Percentiles rank a stretch among this genome's conserved stretches.
Conservation (phyloP, 2,329 filamentous ascomycete species). For the Cordyceps cicadae region DNA sequence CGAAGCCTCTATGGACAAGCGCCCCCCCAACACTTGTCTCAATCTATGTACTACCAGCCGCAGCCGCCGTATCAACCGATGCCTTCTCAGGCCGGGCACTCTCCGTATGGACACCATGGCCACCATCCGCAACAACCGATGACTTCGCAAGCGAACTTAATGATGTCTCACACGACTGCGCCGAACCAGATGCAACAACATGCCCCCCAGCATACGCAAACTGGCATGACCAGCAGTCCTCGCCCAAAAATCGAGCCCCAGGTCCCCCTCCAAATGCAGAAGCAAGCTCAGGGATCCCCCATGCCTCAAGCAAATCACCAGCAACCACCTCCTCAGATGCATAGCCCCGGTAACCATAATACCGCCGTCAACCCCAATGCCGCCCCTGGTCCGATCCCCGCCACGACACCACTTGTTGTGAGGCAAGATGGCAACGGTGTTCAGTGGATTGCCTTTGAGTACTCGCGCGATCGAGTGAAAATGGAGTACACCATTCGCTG, state of each 20-base stretch:
- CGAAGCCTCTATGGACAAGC: slow-evolving; percentile 78
- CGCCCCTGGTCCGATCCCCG: slow-evolving; percentile 90
- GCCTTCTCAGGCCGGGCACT: slow-evolving; percentile 51
- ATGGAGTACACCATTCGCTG: slow-evolving; percentile 99
- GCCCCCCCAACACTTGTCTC: slow-evolving; percentile 67
- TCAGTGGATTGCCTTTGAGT: slow-evolving; percentile 98
- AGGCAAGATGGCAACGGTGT: slow-evolving; percentile 93
- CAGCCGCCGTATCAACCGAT: slow-evolving; percentile 59
- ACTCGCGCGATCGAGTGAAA: slow-evolving; percentile 93
- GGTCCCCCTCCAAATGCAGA: slow-evolving; percentile 53
- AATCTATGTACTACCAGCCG: slow-evolving; percentile 66
- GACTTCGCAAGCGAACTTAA: slow-evolving; percentile 57
- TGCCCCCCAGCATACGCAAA: slow-evolving; percentile 45
- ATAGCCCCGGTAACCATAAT: slow-evolving; percentile 28
- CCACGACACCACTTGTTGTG: slow-evolving; percentile 89
- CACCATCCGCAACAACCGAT: slow-evolving; percentile 46
- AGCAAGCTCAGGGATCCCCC: slow-evolving; percentile 21
- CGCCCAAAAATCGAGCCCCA: slow-evolving; percentile 57
- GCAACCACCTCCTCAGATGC: slow-evolving; percentile 30
- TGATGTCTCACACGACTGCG: slow-evolving; percentile 51
- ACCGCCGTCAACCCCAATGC: slow-evolving; percentile 73
- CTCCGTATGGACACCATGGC: slow-evolving; percentile 53
- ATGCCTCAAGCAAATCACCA: slow-evolving; percentile 30
- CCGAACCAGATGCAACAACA: slow-evolving; percentile 54
- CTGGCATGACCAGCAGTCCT: slow-evolving; percentile 53